These are phyloP conservation scores for Fennellomyces sp. DNA, from an alignment of 371 early-diverging fungal species.

Conservation along the genomic window DNA sequence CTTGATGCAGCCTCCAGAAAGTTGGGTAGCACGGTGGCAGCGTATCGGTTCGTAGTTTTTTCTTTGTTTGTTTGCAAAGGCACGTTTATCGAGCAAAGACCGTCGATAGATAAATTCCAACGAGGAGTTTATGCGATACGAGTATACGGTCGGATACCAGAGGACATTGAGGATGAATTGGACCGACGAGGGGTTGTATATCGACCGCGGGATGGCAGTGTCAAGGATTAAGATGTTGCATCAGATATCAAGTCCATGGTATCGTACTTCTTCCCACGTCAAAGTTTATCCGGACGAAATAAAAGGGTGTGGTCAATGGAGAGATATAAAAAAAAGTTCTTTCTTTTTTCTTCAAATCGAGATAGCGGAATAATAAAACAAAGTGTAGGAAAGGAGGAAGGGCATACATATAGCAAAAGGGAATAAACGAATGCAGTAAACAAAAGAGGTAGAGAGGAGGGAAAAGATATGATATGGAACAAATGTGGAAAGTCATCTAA, in stretches of 20 bases:
- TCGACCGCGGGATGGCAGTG: constrained; percentile 84
- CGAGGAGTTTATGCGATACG: constrained; percentile 92
- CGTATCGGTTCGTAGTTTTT: constrained; percentile 58
- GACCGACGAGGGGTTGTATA: constrained; percentile 80
- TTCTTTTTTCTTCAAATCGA: too few relatives aligned
- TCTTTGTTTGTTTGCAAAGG: neutral
- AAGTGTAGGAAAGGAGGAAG: neutral
- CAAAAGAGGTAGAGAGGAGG: neutral
- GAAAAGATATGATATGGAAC: constrained; percentile 2
- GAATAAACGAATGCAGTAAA: constrained; percentile 1
- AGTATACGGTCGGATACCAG: constrained; percentile 88
- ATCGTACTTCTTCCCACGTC: too few relatives aligned
- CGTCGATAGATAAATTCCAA: constrained; percentile 78
- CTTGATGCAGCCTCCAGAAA: constrained; percentile 76
- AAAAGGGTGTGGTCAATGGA: too few relatives aligned
- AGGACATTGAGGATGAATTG: constrained; percentile 83
- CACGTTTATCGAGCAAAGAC: too few relatives aligned
- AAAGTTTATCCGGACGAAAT: too few relatives aligned
- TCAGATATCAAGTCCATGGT: too few relatives aligned
- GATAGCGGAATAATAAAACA: neutral
- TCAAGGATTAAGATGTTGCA: constrained; percentile 11
- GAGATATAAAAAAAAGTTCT: too few relatives aligned
- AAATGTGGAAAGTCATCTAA: neutral
- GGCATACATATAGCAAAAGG: constrained; percentile 1
- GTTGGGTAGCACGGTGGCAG: constrained; percentile 93